Percentiles rank a stretch among this genome's conserved stretches.
Evolutionary conservation across 2,329 filamentous ascomycete species (phyloP).

Genomic region (Bimuria novae-zelandiae): DNA sequence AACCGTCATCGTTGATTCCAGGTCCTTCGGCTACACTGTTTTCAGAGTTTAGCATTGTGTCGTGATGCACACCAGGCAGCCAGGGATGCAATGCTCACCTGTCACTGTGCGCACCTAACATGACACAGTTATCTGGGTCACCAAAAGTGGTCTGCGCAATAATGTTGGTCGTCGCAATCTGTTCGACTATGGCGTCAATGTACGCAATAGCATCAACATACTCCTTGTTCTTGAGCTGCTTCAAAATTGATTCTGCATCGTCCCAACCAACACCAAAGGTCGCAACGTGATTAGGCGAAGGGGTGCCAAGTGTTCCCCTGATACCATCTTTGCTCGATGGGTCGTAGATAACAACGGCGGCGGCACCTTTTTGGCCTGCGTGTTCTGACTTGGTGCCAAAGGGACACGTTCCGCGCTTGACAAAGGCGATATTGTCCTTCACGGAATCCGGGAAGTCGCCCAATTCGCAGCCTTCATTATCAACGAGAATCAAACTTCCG

Average conservation of each 20-base stretch:
- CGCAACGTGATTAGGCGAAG: constrained; percentile 62
- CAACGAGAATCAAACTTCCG: constrained; percentile 40
- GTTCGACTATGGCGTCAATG: constrained; percentile 55
- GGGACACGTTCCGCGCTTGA: constrained; percentile 71
- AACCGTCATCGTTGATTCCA: constrained; percentile 50
- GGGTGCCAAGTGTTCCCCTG: constrained; percentile 70
- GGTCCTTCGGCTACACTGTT: constrained; percentile 48
- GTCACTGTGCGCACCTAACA: constrained; percentile 49
- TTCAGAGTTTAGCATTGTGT: too few relatives aligned
- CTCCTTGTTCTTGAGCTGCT: constrained; percentile 58
- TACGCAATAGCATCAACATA: constrained; percentile 49
- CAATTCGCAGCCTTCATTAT: constrained; percentile 39
- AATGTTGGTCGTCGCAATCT: constrained; percentile 54
- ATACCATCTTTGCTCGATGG: constrained; percentile 62
- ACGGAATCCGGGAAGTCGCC: constrained; percentile 66
- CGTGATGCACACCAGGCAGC: too few relatives aligned
- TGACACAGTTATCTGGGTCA: constrained; percentile 47
- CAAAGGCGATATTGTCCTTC: constrained; percentile 70
- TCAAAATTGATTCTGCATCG: constrained; percentile 60
- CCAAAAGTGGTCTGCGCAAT: constrained; percentile 47
- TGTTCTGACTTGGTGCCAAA: constrained; percentile 74
- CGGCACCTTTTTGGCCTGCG: constrained; percentile 72
- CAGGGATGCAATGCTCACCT: too few relatives aligned
- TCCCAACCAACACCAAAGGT: constrained; percentile 70
- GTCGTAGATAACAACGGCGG: constrained; percentile 78